Evolutionary conservation across 768 basidiomycete species (phyloP).

Genomic region (Pulveroboletus sp.): DNA sequence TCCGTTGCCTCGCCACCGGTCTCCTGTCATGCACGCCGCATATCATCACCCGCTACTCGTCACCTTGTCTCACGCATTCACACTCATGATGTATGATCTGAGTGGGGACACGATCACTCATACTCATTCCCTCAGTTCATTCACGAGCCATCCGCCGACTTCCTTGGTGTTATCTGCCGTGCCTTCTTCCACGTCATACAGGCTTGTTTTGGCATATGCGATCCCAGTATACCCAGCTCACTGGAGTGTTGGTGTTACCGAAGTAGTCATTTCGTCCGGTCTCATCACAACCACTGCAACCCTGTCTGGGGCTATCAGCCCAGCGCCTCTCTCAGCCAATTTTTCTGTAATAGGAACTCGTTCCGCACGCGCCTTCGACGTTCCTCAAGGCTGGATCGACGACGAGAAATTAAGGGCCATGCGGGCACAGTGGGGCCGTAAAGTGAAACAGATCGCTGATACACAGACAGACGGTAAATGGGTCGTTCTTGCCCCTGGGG

Average conservation of each 20-base stretch:
- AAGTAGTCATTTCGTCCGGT: conserved; percentile 56
- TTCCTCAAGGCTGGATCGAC: conserved; percentile 71
- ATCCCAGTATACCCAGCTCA: conserved; percentile 77
- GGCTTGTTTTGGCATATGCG: conserved; percentile 70
- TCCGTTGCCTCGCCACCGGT: conserved; percentile 40
- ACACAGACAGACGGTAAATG: conserved; percentile 84
- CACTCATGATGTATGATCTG: conserved; percentile 69
- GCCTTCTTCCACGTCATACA: conserved; percentile 56
- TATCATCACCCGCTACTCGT: conserved; percentile 79
- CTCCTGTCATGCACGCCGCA: conserved; percentile 57
- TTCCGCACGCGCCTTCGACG: conserved; percentile 63
- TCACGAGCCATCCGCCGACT: conserved; percentile 74
- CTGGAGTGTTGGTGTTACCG: conserved; percentile 76
- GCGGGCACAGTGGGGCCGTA: conserved; percentile 77
- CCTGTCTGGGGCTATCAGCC: conserved; percentile 4
- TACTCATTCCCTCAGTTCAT: conserved; percentile 68
- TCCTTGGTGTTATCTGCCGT: conserved; percentile 70
- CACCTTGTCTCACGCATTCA: conserved; percentile 63
- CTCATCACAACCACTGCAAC: conserved; percentile 7
- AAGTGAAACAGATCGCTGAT: conserved; percentile 64
- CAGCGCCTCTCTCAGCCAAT: conserved; percentile 24
- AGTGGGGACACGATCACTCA: conserved; percentile 47
- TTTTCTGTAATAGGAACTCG: conserved; percentile 56
- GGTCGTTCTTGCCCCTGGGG: conserved; percentile 69
- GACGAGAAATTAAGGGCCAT: conserved; percentile 55